Percentiles rank a stretch among this genome's conserved stretches.
These are phyloP conservation scores for Monascus purpureus DNA, from an alignment of 495 filamentous ascomycete genomes.

Conservation along the genomic window DNA sequence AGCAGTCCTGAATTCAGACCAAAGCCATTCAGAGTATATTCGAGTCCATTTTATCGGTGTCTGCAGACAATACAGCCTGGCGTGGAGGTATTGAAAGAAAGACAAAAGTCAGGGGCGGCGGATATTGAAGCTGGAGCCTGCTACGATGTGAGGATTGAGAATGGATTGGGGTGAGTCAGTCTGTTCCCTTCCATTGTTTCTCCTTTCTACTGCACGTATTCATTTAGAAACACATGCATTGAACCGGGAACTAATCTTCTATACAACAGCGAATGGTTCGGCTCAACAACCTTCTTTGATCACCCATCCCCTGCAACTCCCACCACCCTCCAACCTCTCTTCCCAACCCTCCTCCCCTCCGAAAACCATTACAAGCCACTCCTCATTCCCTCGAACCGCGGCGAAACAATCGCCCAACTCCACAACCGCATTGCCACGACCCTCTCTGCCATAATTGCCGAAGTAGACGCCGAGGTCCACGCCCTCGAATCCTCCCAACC, in stretches of 20 bases:
- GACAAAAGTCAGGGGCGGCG: constrained; percentile 4
- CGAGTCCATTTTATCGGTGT: constrained; percentile 82
- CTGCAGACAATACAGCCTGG: constrained; percentile 71
- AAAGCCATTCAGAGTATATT: constrained; percentile 53
- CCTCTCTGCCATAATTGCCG: constrained; percentile 53
- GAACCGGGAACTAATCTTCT: background rate
- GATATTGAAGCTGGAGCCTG: constrained; percentile 12
- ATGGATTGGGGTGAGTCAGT: constrained; percentile 48
- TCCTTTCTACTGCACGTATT: too few relatives aligned
- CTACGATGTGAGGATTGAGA: constrained; percentile 51
- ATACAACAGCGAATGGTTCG: constrained; percentile 84
- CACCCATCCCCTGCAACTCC: constrained; percentile 65
- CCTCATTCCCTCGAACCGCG: constrained; percentile 50
- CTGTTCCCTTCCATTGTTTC: background rate
- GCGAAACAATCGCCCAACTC: constrained; percentile 64
- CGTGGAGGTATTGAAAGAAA: constrained; percentile 36
- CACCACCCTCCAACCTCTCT: constrained; percentile 43
- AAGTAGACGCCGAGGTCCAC: constrained; percentile 46
- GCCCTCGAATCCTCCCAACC: constrained; percentile 13
- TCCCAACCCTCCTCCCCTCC: constrained; percentile 36
- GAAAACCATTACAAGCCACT: constrained; percentile 40
- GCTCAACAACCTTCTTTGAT: constrained; percentile 49
- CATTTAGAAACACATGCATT: background rate
- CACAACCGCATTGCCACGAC: constrained; percentile 67
- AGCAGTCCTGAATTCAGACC: constrained; percentile 48